These are phyloP conservation scores for Chytriomyces sp. DNA, from an alignment of 192 early-diverging fungal species.

Conservation along the genomic window DNA sequence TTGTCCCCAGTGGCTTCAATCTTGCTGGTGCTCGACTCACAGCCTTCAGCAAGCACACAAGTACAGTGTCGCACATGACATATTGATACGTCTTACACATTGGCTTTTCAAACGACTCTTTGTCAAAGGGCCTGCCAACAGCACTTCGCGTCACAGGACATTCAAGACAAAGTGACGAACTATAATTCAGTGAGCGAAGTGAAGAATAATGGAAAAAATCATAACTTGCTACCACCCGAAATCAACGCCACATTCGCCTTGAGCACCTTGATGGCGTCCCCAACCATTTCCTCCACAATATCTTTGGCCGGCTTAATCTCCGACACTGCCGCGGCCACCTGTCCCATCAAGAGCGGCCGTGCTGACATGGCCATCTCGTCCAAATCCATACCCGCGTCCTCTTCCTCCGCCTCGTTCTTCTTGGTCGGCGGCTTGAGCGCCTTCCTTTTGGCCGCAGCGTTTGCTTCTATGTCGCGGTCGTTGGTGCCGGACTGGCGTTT, in stretches of 20 bases:
- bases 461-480: not conserved
- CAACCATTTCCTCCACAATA: conserved; percentile 53
- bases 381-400: conserved; percentile 17
- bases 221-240: not conserved
- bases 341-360: conserved; percentile 44
- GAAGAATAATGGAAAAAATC: not conserved
- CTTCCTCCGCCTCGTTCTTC: conserved; percentile 7
- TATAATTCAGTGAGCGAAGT: not conserved
- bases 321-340: conserved; percentile 46
- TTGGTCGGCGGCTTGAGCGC: conserved; percentile 6
- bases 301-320: conserved; percentile 51
- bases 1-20: too few species aligned
- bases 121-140: not conserved
- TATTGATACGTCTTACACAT: too few species aligned
- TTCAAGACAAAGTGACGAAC: not conserved
- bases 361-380: conserved; percentile 22
- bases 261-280: conserved; percentile 33
- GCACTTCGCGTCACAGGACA: not conserved
- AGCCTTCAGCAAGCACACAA: too few species aligned
- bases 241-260: conserved; percentile 9
- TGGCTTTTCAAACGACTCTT: not conserved
- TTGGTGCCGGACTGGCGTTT: conserved; percentile 14
- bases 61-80: too few species aligned
- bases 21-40: too few species aligned
- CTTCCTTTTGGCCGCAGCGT: not conserved